Base-by-base conservation (phyloP, 2,329 filamentous ascomycete species). In the Pezicula radicicola region DNA sequence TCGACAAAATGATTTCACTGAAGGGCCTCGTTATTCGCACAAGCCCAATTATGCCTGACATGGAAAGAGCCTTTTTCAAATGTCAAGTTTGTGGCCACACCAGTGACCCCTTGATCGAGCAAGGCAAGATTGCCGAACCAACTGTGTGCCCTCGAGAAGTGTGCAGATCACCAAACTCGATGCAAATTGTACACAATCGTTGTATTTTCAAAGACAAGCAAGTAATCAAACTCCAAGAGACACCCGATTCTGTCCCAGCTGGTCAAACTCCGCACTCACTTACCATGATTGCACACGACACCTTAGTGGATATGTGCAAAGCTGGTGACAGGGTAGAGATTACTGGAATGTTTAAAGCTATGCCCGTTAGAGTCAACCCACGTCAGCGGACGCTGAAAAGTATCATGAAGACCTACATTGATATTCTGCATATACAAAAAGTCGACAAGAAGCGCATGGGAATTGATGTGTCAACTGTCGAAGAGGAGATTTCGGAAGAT, bases 1-100 rank as follows among this genome's bases (percentile, higher is more conserved):
- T 97, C 83, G 95, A 99, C 72, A 95, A 95, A 66, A 81, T 99
- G 59, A 87, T 99, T 59, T 90, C 87, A 59, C 87, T 99, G 71
- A 99, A 97, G 72, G 94, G 94, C 43, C 79, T 99, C 15, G 94
- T 99, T 55, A 99, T 99, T 64, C 86, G 94, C 56, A 89, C 94
- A 3, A 97, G 94, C 0, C 91, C 94, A 1, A 89, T 99, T 59
- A 97, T 99, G 58, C 94, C 94, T 0, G 94, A 99, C 64, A 99
- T 99, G 95, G 97, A 95, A 73, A 90, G 96, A 67, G 94, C 94
- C 0, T 97, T 96, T 74, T 99, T 99, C 82, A 88, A 90, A 57
- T 99, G 94, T 73, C 89, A 91, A 53, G 84, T 93, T 25, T 99
- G 94, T 72, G 91, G 91, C 64, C 91, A 97, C 71, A 93, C 89